Percentiles rank a stretch among this genome's conserved stretches.
Conservation (phyloP, 257 asterid species). For the Primulina huaijiensis region DNA sequence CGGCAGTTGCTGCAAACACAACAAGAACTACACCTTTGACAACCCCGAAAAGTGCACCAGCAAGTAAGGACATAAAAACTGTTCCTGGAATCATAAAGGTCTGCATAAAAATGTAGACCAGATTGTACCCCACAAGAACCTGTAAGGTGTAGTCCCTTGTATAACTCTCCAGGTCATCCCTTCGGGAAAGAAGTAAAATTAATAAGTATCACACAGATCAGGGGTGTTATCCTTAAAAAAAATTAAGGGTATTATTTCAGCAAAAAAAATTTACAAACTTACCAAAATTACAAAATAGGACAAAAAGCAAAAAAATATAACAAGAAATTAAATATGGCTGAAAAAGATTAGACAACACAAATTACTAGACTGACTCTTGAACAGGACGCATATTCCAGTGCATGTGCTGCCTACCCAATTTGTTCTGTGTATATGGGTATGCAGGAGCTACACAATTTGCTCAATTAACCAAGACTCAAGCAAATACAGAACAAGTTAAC, state of each 20-base stretch:
- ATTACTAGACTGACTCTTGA: neutral
- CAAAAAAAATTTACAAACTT: neutral
- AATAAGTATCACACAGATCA: neutral
- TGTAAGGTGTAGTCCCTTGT: constrained; percentile 88
- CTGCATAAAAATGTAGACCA: constrained; percentile 95
- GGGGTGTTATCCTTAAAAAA: neutral
- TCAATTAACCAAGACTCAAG: neutral
- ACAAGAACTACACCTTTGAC: constrained; percentile 86
- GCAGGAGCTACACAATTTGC: neutral
- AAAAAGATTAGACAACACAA: neutral
- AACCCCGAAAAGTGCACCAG: constrained; percentile 91
- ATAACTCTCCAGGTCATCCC: constrained; percentile 91
- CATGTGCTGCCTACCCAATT: neutral
- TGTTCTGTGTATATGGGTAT: neutral
- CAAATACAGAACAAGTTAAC: neutral
- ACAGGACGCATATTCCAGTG: neutral
- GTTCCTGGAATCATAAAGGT: constrained; percentile 99
- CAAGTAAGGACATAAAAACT: constrained; percentile 89
- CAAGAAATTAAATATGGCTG: neutral
- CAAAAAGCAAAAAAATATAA: neutral
- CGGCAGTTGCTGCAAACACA: constrained; percentile 86
- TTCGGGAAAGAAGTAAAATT: constrained; percentile 26
- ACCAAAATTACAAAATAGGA: neutral
- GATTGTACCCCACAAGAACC: constrained; percentile 85
- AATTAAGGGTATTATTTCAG: constrained; percentile 9